These are phyloP conservation scores for Clitoria ternatea DNA, from an alignment of 306 rosid genomes.

Conservation along the genomic window DNA sequence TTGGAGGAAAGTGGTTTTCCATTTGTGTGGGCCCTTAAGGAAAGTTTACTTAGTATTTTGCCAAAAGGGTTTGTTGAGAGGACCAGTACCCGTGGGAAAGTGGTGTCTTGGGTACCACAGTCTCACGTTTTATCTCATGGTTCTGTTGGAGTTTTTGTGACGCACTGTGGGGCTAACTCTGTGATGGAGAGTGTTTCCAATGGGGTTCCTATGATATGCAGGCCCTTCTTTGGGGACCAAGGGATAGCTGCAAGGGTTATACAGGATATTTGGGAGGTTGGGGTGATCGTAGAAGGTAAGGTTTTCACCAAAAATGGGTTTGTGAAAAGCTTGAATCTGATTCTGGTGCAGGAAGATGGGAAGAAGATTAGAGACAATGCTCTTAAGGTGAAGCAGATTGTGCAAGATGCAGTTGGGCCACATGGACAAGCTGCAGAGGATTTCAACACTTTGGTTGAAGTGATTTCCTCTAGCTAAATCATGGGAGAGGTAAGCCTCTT, in stretches of 20 bases:
- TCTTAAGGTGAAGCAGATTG: background rate
- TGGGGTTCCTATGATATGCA: conserved; percentile 43
- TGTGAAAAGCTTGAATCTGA: conserved; percentile 25
- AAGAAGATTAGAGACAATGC: conserved; percentile 26
- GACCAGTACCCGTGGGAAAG: conserved; percentile 2
- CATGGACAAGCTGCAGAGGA: conserved; percentile 25
- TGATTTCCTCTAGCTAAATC: conserved; percentile 15
- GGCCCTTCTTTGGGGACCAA: conserved; percentile 45
- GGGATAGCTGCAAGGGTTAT: conserved; percentile 25
- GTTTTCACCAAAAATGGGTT: conserved; percentile 31
- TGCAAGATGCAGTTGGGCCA: background rate
- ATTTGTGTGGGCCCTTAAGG: conserved; percentile 16
- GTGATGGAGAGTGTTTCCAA: conserved; percentile 29
- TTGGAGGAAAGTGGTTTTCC: conserved; percentile 15
- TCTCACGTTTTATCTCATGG: conserved; percentile 30
- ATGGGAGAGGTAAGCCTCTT: background rate
- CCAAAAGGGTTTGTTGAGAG: conserved; percentile 24
- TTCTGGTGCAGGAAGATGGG: conserved; percentile 34
- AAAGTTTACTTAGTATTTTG: background rate
- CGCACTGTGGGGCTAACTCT: conserved; percentile 40
- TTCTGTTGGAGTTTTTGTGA: conserved; percentile 32
- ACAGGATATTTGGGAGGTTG: conserved; percentile 32
- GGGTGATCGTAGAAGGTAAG: conserved; percentile 23
- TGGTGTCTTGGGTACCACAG: conserved; percentile 39
- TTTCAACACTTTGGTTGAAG: background rate